phyloP scores from a whole-genome alignment of 768 basidiomycete genomes.

The Russula sp. region DNA sequence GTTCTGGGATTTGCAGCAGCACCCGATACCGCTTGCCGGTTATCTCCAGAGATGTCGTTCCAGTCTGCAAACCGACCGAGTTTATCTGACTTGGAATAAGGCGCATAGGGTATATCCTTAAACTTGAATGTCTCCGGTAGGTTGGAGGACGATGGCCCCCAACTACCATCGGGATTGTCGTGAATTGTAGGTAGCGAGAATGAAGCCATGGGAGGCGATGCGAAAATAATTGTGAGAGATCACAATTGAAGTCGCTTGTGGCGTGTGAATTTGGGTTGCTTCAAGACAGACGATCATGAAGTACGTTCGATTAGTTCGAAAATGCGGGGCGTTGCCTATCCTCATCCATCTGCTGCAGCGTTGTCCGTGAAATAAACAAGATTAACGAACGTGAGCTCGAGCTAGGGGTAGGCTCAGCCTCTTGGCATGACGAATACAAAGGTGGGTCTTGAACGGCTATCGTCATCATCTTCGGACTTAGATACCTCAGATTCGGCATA shows the following conservation, averaged over 20 bases:
- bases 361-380: constrained; percentile 88
- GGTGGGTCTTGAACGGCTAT: constrained; percentile 40
- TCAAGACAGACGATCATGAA: constrained; percentile 53
- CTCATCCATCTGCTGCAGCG: constrained; percentile 46
- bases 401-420: constrained; percentile 63
- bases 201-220: constrained; percentile 52
- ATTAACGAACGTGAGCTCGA: constrained; percentile 92
- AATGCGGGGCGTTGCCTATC: constrained; percentile 1
- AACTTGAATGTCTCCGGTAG: constrained; percentile 92
- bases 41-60: constrained; percentile 74
- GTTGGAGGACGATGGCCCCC: constrained; percentile 83
- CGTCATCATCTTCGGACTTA: constrained; percentile 17
- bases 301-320: constrained; percentile 43
- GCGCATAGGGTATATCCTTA: constrained; percentile 98
- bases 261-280: constrained; percentile 24
- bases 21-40: constrained; percentile 54
- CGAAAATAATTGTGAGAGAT: constrained; percentile 7
- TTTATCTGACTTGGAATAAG: constrained; percentile 98
- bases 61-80: constrained; percentile 97
- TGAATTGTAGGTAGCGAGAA: constrained; percentile 85
- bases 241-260: constrained; percentile 14
- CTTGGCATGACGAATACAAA: constrained; percentile 98
- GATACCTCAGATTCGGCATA: constrained; percentile 81
- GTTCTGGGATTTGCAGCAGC: constrained; percentile 43
- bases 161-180: constrained; percentile 91